These are phyloP conservation scores for Xylariaceae sp. DNA, from an alignment of 2,329 filamentous ascomycete species.

Conservation along the genomic window DNA sequence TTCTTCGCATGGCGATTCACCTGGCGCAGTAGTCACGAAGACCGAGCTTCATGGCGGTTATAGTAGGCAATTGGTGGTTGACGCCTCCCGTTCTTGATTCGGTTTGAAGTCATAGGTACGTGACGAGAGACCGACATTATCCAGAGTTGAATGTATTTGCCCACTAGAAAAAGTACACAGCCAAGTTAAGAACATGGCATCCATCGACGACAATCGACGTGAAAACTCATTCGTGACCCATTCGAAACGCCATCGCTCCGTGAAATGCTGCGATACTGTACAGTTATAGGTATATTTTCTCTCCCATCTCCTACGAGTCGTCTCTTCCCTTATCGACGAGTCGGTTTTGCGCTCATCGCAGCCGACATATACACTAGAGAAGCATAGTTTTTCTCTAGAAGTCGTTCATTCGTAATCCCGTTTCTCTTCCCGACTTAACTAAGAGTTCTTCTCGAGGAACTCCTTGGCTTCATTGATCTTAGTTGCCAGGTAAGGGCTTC, in stretches of 20 bases:
- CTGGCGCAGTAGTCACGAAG: background rate
- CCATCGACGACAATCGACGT: constrained; percentile 2
- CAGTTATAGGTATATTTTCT: constrained; percentile 16
- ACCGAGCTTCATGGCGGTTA: background rate
- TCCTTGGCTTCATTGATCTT: constrained; percentile 99
- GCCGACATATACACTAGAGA: background rate
- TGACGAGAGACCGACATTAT: background rate
- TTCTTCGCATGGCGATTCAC: background rate
- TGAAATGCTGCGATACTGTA: constrained; percentile 23
- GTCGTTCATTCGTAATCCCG: background rate
- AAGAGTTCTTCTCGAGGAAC: constrained; percentile 70
- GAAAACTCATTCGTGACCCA: constrained; percentile 18
- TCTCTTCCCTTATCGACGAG: background rate
- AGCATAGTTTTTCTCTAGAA: background rate
- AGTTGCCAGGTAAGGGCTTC: constrained; percentile 91
- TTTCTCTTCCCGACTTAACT: constrained; percentile 7
- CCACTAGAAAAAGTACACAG: constrained; percentile 10
- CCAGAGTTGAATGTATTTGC: constrained; percentile 18
- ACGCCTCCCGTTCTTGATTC: background rate
- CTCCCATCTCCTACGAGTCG: background rate
- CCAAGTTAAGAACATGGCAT: constrained; percentile 13
- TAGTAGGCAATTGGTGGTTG: background rate
- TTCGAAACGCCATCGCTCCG: constrained; percentile 29
- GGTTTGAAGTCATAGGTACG: background rate
- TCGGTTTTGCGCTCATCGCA: background rate